Conservation (phyloP, 1,284 basidiomycete species). For the Coniferiporia sulphurascens region DNA sequence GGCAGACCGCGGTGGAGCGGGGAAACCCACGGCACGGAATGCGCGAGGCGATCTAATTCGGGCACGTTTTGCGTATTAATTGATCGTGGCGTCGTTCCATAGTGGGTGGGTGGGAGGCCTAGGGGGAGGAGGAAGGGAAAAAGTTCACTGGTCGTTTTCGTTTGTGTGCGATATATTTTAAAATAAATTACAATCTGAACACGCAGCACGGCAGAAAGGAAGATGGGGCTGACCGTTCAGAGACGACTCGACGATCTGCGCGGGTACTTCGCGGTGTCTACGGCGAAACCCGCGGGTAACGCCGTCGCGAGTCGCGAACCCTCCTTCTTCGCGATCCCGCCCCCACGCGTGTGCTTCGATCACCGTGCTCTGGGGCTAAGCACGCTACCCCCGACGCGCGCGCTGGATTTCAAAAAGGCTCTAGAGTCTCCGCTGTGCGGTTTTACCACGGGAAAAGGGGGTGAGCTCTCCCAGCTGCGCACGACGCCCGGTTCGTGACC, state of each 20-base stretch:
- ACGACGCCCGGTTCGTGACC: no score
- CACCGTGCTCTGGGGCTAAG: not conserved
- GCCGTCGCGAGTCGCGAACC: not conserved
- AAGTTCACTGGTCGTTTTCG: no score
- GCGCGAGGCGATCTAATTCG: not conserved
- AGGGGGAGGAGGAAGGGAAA: no score
- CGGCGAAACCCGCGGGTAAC: not conserved
- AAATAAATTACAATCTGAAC: no score
- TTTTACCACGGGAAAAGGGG: slow-evolving; percentile 5
- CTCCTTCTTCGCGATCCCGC: not conserved
- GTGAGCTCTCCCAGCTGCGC: not conserved
- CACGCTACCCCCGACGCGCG: not conserved
- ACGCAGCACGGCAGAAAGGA: no score
- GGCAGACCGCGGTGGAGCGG: not conserved
- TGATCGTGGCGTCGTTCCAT: not conserved
- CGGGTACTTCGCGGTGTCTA: not conserved
- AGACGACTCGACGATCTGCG: no score
- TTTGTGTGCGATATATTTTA: no score
- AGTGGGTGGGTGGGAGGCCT: no score
- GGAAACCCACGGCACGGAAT: not conserved
- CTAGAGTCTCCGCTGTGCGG: slow-evolving; percentile 6
- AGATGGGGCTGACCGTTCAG: no score
- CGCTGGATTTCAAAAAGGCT: slow-evolving; percentile 7
- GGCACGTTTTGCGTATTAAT: not conserved
- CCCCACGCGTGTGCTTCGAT: not conserved